Conservation (phyloP, 768 basidiomycete genomes). For the Trametes cubensis region DNA sequence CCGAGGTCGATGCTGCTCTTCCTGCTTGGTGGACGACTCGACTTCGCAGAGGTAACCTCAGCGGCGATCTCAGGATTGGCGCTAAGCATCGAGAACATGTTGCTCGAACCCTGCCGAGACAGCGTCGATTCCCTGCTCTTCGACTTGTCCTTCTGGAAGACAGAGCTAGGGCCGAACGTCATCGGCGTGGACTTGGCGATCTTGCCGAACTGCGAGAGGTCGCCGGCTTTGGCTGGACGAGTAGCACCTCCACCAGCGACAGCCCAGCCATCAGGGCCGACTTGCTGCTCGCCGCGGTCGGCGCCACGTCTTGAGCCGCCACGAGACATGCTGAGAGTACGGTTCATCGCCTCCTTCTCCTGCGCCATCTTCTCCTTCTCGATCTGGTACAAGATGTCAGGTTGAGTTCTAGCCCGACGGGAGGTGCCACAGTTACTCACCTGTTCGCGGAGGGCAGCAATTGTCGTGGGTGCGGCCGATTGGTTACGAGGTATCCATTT, state of each 20-base stretch:
- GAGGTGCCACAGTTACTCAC: slow-evolving; percentile 48
- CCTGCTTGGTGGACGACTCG: slow-evolving; percentile 52
- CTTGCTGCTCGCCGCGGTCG: slow-evolving; percentile 59
- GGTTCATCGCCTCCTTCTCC: slow-evolving; percentile 67
- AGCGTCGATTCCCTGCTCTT: slow-evolving; percentile 68
- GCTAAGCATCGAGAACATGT: slow-evolving; percentile 88
- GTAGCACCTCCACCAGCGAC: slow-evolving; percentile 46
- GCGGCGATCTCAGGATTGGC: slow-evolving; percentile 58
- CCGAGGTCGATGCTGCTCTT: slow-evolving; percentile 56
- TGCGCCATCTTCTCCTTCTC: slow-evolving; percentile 88
- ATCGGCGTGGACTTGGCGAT: slow-evolving; percentile 68
- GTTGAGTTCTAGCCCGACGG: slow-evolving; percentile 4
- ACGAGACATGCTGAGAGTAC: slow-evolving; percentile 80
- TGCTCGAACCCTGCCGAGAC: slow-evolving; percentile 79
- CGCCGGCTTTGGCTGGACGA: slow-evolving; percentile 77
- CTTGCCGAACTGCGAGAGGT: slow-evolving; percentile 87
- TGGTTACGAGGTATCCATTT: slow-evolving; percentile 78
- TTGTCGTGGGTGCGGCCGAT: slow-evolving; percentile 80
- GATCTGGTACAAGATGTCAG: slow-evolving; percentile 49
- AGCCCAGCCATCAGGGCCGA: slow-evolving; percentile 88
- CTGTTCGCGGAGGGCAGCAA: slow-evolving; percentile 85
- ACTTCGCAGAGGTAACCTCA: slow-evolving; percentile 52
- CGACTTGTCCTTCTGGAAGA: slow-evolving; percentile 71
- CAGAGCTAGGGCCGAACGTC: slow-evolving; percentile 83
- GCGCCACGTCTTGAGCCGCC: slow-evolving; percentile 88